phyloP scores from a whole-genome alignment of 441 rosid genomes.

The Gossypium gossypioides region DNA sequence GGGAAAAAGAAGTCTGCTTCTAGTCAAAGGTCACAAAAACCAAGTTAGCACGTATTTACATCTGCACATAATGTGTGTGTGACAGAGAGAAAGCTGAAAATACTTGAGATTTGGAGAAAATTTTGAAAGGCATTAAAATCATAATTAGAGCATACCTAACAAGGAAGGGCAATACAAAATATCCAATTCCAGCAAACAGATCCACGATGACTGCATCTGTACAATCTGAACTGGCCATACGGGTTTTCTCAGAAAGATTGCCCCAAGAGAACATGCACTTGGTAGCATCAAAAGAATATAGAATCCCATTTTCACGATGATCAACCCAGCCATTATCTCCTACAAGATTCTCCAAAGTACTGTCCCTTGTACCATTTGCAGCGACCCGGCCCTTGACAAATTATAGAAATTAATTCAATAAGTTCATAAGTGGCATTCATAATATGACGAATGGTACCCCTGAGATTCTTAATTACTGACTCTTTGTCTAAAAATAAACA shows the following conservation, averaged over 20 bases:
- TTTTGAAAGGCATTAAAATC: neutral
- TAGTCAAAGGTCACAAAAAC: neutral
- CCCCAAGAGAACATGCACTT: constrained; percentile 99
- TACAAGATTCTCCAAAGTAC: constrained; percentile 64
- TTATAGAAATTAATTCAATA: constrained; percentile 15
- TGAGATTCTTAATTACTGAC: neutral
- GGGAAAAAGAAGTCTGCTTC: neutral
- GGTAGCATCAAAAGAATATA: constrained; percentile 79
- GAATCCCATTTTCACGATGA: constrained; percentile 73
- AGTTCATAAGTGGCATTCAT: neutral
- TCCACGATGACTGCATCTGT: constrained; percentile 65
- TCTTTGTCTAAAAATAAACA: neutral
- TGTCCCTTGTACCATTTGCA: constrained; percentile 70
- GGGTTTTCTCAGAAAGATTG: constrained; percentile 90
- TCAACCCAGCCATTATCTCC: constrained; percentile 89
- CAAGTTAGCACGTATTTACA: neutral
- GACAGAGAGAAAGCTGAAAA: neutral
- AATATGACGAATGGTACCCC: neutral
- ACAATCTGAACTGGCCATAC: constrained; percentile 65
- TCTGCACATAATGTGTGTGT: neutral
- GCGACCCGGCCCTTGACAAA: constrained; percentile 66
- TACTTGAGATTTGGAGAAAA: neutral
- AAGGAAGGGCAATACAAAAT: constrained; percentile 78
- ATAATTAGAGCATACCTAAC: constrained; percentile 45
- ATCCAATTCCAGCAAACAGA: constrained; percentile 90